Evolutionary conservation across 2,329 filamentous ascomycete genomes (phyloP).

Genomic region (Sporothrix phasma): DNA sequence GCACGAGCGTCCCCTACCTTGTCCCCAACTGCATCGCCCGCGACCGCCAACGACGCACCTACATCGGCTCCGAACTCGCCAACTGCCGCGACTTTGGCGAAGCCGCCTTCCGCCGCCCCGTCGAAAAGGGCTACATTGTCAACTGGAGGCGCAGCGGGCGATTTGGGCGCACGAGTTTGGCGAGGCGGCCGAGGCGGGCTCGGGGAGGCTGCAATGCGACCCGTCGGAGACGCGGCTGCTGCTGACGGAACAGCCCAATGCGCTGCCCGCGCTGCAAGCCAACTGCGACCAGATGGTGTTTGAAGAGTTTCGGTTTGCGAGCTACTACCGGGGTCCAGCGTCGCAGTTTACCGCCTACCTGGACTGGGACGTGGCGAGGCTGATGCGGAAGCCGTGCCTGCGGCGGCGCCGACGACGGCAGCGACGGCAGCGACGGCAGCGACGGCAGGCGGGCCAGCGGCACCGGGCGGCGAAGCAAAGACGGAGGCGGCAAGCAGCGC

Average conservation of each 20-base stretch:
- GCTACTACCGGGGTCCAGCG: conserved; percentile 67
- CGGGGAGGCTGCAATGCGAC: conserved; percentile 51
- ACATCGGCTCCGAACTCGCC: conserved; percentile 66
- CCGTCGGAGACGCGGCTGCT: conserved; percentile 75
- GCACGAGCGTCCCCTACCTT: conserved; percentile 53
- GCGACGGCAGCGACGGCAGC: neutral
- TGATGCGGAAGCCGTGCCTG: too few species aligned
- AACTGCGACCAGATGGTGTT: conserved; percentile 96
- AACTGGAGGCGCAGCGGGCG: conserved; percentile 92
- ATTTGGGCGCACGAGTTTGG: conserved; percentile 88
- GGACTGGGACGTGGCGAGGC: conserved; percentile 31
- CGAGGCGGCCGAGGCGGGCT: neutral
- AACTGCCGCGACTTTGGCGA: conserved; percentile 84
- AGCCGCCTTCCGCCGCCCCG: conserved; percentile 72
- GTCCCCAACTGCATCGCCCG: conserved; percentile 87
- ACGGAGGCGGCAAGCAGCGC: neutral
- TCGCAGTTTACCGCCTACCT: conserved; percentile 74
- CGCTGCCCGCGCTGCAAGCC: conserved; percentile 66
- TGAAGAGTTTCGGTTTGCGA: conserved; percentile 89
- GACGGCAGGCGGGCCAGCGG: neutral
- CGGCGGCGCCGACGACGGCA: neutral
- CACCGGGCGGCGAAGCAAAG: neutral
- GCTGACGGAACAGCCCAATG: conserved; percentile 77
- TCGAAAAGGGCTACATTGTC: conserved; percentile 90
- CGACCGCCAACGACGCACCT: conserved; percentile 66